Evolutionary conservation across 345 rosid species (phyloP), one percentile per base, ranked within the genome.

Genomic region (Salix caprea): DNA sequence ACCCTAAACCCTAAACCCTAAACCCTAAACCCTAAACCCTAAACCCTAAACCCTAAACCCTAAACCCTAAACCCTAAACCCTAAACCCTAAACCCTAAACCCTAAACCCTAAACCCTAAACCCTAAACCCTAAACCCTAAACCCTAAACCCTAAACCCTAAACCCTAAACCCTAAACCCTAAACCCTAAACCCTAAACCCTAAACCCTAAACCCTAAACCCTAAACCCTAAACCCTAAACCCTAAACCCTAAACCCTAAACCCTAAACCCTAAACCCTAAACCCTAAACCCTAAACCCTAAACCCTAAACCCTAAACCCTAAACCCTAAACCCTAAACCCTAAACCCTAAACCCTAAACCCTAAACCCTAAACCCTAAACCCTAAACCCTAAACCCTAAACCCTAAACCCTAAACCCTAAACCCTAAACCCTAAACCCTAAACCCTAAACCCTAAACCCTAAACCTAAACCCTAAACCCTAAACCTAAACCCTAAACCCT

Each of bases 171-270:
- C 80, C 70, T 30, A 71, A 77, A 54, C 80, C 75, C 70, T 48
- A 70, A 70, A 69, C 75, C 80, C 75, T 48, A 70, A 77, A 71
- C 71, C 76, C 69, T 26, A 71, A 78, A 71, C 76, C 81, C 68
- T 23, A 71, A 78, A 70, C 74, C 80, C 72, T 67, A 69, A 46
- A 69, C 80, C 80, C 71, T 67, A 75, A 70, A 77, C 80, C 80
- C 80, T 70, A 70, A 77, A 58, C 81, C 81, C 76, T 61, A 71
- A 71, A 61, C 81, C 81, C 74, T 54, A 70, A 74, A 74, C 78
- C 78, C 82, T 70, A 62, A 79, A 74, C 78, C 82, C 70, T 79
- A 74, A 79, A 54, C 65, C 75, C 66, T 23, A 34, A 72, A 54
- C 75, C 66, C 80, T 71, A 42, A 77, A 70, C 81, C 81, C 76